Conservation (phyloP, 1,139 yeast species). For the Candida smagusa region DNA sequence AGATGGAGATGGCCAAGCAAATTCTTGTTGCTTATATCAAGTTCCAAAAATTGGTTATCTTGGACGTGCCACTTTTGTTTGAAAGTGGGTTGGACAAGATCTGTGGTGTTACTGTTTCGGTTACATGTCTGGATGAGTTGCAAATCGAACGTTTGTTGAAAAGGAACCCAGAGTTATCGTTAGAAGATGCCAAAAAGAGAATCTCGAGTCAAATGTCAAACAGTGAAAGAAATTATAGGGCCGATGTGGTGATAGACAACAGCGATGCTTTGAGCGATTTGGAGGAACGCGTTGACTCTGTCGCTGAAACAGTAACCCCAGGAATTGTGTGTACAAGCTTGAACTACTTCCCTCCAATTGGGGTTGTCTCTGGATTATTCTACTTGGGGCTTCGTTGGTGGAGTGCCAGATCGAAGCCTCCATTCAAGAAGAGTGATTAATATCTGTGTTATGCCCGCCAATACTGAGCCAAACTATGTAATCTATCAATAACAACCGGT, state of each 20-base stretch:
- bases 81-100: constrained; percentile 69
- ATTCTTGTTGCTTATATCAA: constrained; percentile 54
- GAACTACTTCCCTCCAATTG: constrained; percentile 58
- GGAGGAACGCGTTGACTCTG: constrained; percentile 40
- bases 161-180: constrained; percentile 66
- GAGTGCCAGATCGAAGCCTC: constrained; percentile 9
- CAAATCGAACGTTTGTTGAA: constrained; percentile 62
- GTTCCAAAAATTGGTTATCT: constrained; percentile 54
- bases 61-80: constrained; percentile 88
- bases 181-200: constrained; percentile 68
- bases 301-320: constrained; percentile 50
- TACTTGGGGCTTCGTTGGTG: constrained; percentile 11
- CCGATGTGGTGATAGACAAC: constrained; percentile 72
- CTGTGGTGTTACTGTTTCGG: constrained; percentile 73
- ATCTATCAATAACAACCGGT: constrained; percentile 91
- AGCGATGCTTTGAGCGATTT: constrained; percentile 50
- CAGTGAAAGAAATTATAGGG: constrained; percentile 50
- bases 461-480: constrained; percentile 94
- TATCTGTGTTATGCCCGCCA: constrained; percentile 68
- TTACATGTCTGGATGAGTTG: constrained; percentile 52
- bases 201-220: constrained; percentile 76
- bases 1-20: constrained; percentile 60
- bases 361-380: constrained; percentile 27
- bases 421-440: constrained; percentile 2
- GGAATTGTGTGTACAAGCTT: constrained; percentile 53